Evolutionary conservation across 345 rosid genomes (phyloP).

Genomic region (Populus pruinosa): DNA sequence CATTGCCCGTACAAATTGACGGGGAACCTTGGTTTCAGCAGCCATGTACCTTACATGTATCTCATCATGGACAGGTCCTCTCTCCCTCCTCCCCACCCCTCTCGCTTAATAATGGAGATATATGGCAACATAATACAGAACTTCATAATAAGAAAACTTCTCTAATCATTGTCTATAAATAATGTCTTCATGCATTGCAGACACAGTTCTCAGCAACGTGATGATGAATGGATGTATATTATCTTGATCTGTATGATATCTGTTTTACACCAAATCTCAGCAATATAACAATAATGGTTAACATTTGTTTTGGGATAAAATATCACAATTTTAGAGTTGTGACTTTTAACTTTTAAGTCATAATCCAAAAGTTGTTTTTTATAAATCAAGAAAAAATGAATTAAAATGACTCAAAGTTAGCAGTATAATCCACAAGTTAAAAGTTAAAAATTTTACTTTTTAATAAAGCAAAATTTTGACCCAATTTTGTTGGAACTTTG

Average conservation of each 20-base stretch:
- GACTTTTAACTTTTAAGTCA: no score
- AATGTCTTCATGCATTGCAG: background rate
- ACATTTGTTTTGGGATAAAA: background rate
- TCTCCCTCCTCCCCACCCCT: conserved; percentile 28
- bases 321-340: background rate
- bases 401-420: no score
- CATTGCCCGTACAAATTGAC: conserved; percentile 87
- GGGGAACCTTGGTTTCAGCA: conserved; percentile 97
- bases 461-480: no score
- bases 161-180: background rate
- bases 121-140: background rate
- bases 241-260: background rate
- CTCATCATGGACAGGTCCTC: conserved; percentile 91
- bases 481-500: no score
- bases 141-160: no score
- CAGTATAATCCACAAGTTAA: no score
- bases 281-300: background rate
- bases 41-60: conserved; percentile 68
- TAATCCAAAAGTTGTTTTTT: no score
- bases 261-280: background rate
- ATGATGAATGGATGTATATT: background rate
- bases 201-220: background rate
- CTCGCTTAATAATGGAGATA: background rate
- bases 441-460: no score
- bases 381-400: no score